Evolutionary conservation across 164 flowering plant species (phyloP).

Genomic region (Stephania cephalantha): DNA sequence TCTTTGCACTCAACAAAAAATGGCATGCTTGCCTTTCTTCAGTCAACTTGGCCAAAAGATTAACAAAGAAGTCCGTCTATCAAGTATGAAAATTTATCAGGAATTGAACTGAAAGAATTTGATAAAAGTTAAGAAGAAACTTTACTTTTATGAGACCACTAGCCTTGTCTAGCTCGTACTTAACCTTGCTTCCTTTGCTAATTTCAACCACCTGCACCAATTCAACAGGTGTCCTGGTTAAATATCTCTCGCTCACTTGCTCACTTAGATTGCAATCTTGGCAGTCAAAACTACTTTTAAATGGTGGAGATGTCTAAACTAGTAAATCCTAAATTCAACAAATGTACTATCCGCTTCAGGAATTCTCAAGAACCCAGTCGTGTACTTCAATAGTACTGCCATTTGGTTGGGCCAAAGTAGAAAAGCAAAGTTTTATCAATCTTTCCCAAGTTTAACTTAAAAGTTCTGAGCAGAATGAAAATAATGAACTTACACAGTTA

Average conservation of each 20-base stretch:
- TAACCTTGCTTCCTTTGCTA: conserved; percentile 84
- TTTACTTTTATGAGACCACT: conserved; percentile 71
- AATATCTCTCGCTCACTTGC: background rate
- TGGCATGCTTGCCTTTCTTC: background rate
- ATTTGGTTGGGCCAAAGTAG: too few species aligned
- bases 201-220: conserved; percentile 73
- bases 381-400: too few species aligned
- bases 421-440: background rate
- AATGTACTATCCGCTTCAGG: too few species aligned
- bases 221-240: background rate
- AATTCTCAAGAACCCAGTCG: too few species aligned
- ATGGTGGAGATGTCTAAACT: too few species aligned
- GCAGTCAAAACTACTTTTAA: too few species aligned
- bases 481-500: conserved; percentile 68
- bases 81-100: too few species aligned
- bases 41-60: too few species aligned
- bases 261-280: too few species aligned
- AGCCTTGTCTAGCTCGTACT: conserved; percentile 85
- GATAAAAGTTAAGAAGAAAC: background rate
- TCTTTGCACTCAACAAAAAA: background rate
- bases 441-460: background rate
- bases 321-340: too few species aligned
- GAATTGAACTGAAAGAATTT: background rate
- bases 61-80: too few species aligned
- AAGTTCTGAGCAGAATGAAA: background rate